phyloP scores from a whole-genome alignment of 495 filamentous ascomycete genomes.

The Pseudotulostoma volvatum region DNA sequence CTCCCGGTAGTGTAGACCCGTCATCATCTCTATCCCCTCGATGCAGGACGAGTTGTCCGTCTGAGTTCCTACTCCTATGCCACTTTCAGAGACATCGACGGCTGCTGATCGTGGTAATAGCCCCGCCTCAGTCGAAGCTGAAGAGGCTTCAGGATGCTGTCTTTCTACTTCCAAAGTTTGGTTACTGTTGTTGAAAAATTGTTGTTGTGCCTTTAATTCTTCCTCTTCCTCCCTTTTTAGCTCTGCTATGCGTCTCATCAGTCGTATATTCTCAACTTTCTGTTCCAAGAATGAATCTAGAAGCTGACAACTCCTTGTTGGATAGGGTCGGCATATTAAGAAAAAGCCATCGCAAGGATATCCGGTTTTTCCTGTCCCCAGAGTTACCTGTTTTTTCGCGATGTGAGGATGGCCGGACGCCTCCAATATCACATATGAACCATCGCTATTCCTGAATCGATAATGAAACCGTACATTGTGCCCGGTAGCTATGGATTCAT shows the following conservation, averaged over 20 bases:
- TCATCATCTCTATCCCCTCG: constrained; percentile 87
- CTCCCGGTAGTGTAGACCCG: constrained; percentile 72
- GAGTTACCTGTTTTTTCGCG: constrained; percentile 40
- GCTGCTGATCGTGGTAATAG: constrained; percentile 45
- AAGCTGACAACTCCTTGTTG: constrained; percentile 66
- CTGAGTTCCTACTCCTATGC: neutral
- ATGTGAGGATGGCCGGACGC: constrained; percentile 85
- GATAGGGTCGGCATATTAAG: constrained; percentile 85
- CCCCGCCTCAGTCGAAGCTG: constrained; percentile 33
- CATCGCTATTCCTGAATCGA: constrained; percentile 63
- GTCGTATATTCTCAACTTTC: constrained; percentile 89
- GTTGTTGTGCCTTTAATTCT: constrained; percentile 29
- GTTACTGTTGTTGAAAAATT: constrained; percentile 34
- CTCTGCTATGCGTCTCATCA: constrained; percentile 69
- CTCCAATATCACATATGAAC: constrained; percentile 65
- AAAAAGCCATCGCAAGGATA: constrained; percentile 53
- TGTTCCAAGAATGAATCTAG: constrained; percentile 93
- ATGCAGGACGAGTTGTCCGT: constrained; percentile 37
- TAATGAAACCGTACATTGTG: constrained; percentile 76
- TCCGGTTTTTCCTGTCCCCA: constrained; percentile 27
- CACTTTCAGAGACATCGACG: constrained; percentile 2
- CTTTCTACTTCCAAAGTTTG: constrained; percentile 32
- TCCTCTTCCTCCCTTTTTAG: constrained; percentile 74
- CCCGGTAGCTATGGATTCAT: constrained; percentile 74
- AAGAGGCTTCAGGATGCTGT: constrained; percentile 2